Conservation (phyloP, 176 grass and related monocot genomes). For the Aegilops longissima region DNA sequence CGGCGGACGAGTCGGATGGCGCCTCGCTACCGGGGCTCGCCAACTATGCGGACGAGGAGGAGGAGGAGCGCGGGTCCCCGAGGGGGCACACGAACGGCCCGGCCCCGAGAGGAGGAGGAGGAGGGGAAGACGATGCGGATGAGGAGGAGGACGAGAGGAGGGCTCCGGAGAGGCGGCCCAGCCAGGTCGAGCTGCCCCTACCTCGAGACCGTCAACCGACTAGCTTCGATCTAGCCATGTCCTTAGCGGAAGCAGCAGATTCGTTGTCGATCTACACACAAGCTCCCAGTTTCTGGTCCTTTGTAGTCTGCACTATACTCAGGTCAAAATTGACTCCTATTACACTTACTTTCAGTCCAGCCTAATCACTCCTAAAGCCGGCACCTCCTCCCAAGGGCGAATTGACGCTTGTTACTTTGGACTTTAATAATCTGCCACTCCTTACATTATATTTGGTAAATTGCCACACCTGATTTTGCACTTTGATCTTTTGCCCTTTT, state of each 20-base stretch:
- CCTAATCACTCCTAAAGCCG: too few relatives aligned
- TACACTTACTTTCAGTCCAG: neutral
- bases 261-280: neutral
- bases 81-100: too few relatives aligned
- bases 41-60: constrained; percentile 52
- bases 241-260: neutral
- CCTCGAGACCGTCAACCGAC: constrained; percentile 92
- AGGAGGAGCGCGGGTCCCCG: constrained; percentile 33
- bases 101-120: too few relatives aligned
- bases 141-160: too few relatives aligned
- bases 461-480: too few relatives aligned
- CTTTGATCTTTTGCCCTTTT: too few relatives aligned
- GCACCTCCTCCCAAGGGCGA: too few relatives aligned
- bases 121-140: too few relatives aligned
- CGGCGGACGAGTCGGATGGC: neutral
- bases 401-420: too few relatives aligned
- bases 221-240: neutral
- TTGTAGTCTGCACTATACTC: neutral
- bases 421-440: too few relatives aligned
- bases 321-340: neutral
- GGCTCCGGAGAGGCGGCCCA: too few relatives aligned
- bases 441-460: too few relatives aligned
- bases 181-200: constrained; percentile 52
- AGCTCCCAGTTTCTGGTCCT: neutral
- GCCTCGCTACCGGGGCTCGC: constrained; percentile 49